Evolutionary conservation across 352 stramenopile genomes (phyloP), one percentile per base, ranked within the genome.

Genomic region (Aphanomyces astaci): DNA sequence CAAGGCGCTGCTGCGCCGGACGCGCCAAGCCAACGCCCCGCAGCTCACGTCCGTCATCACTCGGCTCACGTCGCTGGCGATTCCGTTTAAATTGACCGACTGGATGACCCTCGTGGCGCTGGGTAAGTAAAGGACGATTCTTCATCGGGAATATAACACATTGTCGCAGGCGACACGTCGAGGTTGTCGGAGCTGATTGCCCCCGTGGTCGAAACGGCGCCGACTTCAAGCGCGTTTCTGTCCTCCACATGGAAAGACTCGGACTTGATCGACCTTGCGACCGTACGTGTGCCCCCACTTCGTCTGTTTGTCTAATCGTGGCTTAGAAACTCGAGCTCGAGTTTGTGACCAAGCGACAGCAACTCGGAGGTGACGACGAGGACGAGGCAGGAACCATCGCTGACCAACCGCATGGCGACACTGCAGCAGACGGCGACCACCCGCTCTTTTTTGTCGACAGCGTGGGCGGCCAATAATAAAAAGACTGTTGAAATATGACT

Each of bases 361-460:
- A 43, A 43, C 36, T 7, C 36, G 36, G 36, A 43, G 36, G 36
- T 43, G 36, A 28, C 15, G 28, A 25, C 36, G 19, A 40, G 45
- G 28, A 19, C 5, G 48, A 59, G 13, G 13, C 24, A 15, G 31
- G 11, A 11, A 45, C 31, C 17, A 59, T 68, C 48, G n/a, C 27
- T 2, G 62, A 60, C 51, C 24, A 68, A 40, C 13, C 28, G 31
- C 28, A 27, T 22, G 43, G 43, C n/a, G 33, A 10, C 17, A 5
- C 25, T 5, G 62, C 57, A 51, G 56, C 57, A 17, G 43, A 25
- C 32, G 43, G 22, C 22, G 62, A 68, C 24, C 19, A 51, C 17
- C 62, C 62, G 19, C 62, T 68, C 51, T 68, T 68, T 32, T 68
- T 60, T 27, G 51, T 68, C 32, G 62, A 68, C 51, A 68, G n/a